Conservation (phyloP, 2,329 filamentous ascomycete genomes). For the Cladobotryum mycophilum region DNA sequence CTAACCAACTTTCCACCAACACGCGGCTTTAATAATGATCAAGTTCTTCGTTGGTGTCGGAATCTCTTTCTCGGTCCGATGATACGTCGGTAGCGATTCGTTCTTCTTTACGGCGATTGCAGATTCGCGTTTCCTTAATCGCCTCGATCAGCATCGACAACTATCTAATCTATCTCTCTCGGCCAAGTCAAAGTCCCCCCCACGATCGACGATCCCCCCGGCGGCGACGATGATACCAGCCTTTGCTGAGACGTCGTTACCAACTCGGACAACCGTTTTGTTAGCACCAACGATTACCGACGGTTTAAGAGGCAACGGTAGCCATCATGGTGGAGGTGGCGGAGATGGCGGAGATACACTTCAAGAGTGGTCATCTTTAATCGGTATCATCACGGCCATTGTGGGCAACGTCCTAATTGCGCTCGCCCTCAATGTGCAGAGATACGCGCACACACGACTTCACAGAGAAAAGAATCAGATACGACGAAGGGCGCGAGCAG, state of each 20-base stretch:
- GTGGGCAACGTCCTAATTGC: conserved; percentile 91
- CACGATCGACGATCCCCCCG: conserved; percentile 13
- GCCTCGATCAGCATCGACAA: conserved; percentile 4
- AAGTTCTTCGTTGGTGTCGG: background rate
- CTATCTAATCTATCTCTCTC: background rate
- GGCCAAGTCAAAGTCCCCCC: background rate
- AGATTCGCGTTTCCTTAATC: conserved; percentile 7
- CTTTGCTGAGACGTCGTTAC: conserved; percentile 20
- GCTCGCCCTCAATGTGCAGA: conserved; percentile 90
- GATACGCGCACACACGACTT: conserved; percentile 86
- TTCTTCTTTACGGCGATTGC: conserved; percentile 5
- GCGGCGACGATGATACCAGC: conserved; percentile 21
- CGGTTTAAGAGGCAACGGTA: conserved; percentile 4
- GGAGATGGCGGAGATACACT: conserved; percentile 40
- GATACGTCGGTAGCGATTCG: conserved; percentile 7
- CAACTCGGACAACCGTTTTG: conserved; percentile 10
- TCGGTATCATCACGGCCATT: conserved; percentile 90
- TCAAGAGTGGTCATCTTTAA: conserved; percentile 81
- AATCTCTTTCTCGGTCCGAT: conserved; percentile 8
- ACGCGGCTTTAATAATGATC: background rate
- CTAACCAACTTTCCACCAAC: background rate
- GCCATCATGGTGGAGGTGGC: conserved; percentile 13
- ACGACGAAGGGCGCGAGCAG: conserved; percentile 47
- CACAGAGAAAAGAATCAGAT: conserved; percentile 60
- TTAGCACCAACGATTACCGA: conserved; percentile 7